Evolutionary conservation across 2,329 filamentous ascomycete species (phyloP).

Genomic region (Cadophora malorum): DNA sequence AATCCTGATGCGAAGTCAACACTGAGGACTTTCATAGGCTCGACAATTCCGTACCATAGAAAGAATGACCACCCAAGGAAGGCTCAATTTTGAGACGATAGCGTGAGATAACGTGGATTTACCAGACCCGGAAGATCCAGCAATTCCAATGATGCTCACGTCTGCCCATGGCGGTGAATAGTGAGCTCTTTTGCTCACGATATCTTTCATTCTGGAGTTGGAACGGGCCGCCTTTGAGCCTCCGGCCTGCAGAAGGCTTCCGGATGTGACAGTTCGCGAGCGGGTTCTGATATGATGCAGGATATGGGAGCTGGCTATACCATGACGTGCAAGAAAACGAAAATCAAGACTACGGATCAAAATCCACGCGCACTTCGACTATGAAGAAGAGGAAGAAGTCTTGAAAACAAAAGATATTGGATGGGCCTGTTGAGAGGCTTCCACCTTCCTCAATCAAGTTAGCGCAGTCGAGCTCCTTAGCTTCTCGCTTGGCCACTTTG

Average conservation of each 20-base stretch:
- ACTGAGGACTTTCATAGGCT: not conserved
- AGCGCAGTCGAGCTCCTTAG: not conserved
- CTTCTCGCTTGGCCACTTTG: slow-evolving; percentile 12
- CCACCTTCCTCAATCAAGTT: slow-evolving; percentile 9
- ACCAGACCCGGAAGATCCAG: slow-evolving; percentile 90
- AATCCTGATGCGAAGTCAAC: slow-evolving; percentile 68
- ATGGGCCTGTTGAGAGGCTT: not conserved
- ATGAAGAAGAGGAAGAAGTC: not conserved
- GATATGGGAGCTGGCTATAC: not conserved
- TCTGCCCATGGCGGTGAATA: slow-evolving; percentile 97
- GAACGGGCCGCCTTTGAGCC: not conserved
- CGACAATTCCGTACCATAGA: slow-evolving; percentile 74
- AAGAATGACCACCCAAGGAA: slow-evolving; percentile 97
- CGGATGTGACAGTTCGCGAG: not conserved
- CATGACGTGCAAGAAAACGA: not conserved
- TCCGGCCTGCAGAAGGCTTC: not conserved
- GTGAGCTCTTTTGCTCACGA: slow-evolving; percentile 57
- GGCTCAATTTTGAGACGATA: slow-evolving; percentile 85
- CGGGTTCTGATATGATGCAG: not conserved
- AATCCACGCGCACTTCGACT: not conserved
- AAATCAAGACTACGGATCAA: not conserved
- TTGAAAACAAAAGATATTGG: slow-evolving; percentile 1
- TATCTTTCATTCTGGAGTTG: slow-evolving; percentile 31
- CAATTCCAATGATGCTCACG: slow-evolving; percentile 94
- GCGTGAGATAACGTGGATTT: slow-evolving; percentile 94